Conservation (phyloP, 768 basidiomycete genomes). For the Russula abietina region DNA sequence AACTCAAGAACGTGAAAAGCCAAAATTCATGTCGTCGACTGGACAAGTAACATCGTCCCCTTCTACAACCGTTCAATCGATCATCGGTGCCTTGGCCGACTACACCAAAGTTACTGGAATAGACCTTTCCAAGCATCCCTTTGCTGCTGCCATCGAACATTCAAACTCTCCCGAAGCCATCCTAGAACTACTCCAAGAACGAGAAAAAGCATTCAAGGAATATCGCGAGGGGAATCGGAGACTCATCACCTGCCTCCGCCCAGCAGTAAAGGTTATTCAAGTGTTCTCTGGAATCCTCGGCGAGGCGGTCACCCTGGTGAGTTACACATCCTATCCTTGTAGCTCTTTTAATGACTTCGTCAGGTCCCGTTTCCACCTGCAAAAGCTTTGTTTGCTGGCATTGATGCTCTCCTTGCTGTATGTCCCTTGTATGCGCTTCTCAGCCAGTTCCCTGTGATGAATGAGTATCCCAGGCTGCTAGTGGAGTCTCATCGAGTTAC, state of each 20-base stretch:
- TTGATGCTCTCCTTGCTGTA: not conserved
- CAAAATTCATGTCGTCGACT: not conserved
- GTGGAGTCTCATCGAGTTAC: not conserved
- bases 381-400: not conserved
- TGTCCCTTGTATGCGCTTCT: not conserved
- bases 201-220: not conserved
- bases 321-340: not conserved
- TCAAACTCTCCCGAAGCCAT: not conserved
- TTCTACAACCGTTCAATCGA: not conserved
- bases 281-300: not conserved
- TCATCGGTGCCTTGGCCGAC: not conserved
- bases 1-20: not conserved
- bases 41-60: not conserved
- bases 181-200: slow-evolving; percentile 1
- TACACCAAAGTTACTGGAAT: not conserved
- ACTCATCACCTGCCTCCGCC: not conserved
- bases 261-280: not conserved
- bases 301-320: not conserved
- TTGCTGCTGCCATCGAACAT: not conserved
- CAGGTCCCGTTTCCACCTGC: not conserved
- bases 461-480: not conserved
- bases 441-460: not conserved
- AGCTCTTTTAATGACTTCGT: too few species aligned
- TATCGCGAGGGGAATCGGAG: not conserved
- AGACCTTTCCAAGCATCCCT: not conserved